Base-by-base conservation (phyloP, 2,329 filamentous ascomycete species). In the Cercospora sojina region DNA sequence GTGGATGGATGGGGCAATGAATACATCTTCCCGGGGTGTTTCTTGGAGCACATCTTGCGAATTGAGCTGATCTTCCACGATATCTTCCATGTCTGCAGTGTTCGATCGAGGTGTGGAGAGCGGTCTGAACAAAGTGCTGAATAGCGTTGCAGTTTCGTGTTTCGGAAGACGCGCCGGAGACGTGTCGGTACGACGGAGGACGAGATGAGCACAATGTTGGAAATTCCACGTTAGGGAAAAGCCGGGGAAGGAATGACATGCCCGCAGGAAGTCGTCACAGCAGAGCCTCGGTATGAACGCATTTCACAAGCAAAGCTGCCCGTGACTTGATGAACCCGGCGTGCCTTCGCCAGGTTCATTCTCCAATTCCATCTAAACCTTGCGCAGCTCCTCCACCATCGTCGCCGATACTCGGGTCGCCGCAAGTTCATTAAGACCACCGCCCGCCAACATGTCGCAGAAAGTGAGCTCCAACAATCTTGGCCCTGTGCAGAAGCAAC, bases 1-100 rank as follows among this genome's bases (percentile, higher is more conserved):
- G 69, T 79, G 62, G 64, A 84, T 79, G 1, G 82, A 84, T 7
- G 82, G 82, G 13, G 82, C 79, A 67, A 80, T 80, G 75, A 84
- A 84, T 66, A 83, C 74, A 66, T 76, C 62, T 47, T 70, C 72
- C 7, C 71, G 64, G 5, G 77, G 75, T 3, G 76, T 78, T 69
- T 78, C 76, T 61, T 75, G 73, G 16, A 67, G 67, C 18, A 78
- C 61, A n/a, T 75, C 70, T 53, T 76, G 76, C 13, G 71, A 71
- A 5, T 77, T 75, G 16, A 67, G 61, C 23, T 71, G 68, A 25
- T 77, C 74, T 49, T 76, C 72, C 64, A 72, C 71, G 43, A 59
- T 55, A 16, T 77, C 75, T 51, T 67, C 62, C 74, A 77, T 77
- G 56, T 8, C 71, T 59, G 35, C 25, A 38, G 35, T 58, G 43